These are phyloP conservation scores for Kodamaea nitidulidarum DNA, from an alignment of 805 yeast genomes.

Conservation along the genomic window DNA sequence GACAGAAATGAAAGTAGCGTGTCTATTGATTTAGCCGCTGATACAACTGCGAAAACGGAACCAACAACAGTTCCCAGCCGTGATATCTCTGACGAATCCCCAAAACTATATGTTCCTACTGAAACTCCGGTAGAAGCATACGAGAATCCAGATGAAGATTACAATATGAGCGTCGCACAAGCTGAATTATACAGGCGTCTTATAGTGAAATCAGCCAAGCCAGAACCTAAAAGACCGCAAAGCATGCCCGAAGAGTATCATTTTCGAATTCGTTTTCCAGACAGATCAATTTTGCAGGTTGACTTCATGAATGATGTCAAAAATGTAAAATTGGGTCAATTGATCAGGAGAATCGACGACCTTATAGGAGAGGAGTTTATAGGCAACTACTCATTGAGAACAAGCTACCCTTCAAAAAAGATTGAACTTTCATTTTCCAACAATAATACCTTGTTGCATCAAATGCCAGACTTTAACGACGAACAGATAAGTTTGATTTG, in stretches of 20 bases:
- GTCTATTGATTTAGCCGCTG: no score
- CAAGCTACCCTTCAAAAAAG: constrained; percentile 35
- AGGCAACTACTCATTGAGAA: constrained; percentile 28
- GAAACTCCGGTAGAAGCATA: constrained; percentile 17
- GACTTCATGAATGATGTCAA: constrained; percentile 23
- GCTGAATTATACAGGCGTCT: constrained; percentile 35
- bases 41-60: no score
- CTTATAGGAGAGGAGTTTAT: constrained; percentile 24
- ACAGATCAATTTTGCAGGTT: constrained; percentile 32
- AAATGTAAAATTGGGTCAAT: constrained; percentile 30
- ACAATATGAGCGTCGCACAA: constrained; percentile 35
- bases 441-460: constrained; percentile 24
- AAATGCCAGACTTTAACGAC: constrained; percentile 27
- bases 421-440: constrained; percentile 24
- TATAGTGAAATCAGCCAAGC: constrained; percentile 24
- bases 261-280: constrained; percentile 38
- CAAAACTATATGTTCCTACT: constrained; percentile 20
- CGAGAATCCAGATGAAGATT: constrained; percentile 42
- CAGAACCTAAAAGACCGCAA: constrained; percentile 13
- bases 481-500: constrained; percentile 35
- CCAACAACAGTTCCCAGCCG: no score
- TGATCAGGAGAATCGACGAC: constrained; percentile 34
- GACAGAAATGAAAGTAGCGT: no score
- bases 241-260: constrained; percentile 23
- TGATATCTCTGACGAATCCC: constrained; percentile 9